Evolutionary conservation across 1,139 yeast species (phyloP).

Genomic region (Pichiaceae sp.): DNA sequence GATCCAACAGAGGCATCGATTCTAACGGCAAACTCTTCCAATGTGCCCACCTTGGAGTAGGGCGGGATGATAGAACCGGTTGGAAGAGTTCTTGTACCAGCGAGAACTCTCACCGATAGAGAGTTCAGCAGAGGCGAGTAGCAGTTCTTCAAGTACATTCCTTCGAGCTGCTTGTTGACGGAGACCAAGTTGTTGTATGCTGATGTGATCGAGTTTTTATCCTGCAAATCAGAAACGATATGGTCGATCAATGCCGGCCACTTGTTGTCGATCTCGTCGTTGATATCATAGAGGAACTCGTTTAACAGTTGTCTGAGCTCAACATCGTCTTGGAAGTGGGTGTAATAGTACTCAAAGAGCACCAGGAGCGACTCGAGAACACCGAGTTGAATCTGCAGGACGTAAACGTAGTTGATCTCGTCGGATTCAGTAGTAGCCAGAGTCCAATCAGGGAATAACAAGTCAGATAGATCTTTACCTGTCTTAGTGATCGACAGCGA

Average conservation of each 20-base stretch:
- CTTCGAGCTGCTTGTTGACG: conserved; percentile 62
- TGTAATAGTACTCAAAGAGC: conserved; percentile 65
- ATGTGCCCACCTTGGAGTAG: conserved; percentile 28
- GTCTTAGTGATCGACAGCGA: conserved; percentile 35
- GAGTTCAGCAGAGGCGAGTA: conserved; percentile 55
- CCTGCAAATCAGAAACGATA: conserved; percentile 18
- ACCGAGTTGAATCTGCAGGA: conserved; percentile 72
- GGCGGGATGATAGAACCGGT: conserved; percentile 18
- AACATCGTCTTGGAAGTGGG: conserved; percentile 67
- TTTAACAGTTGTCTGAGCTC: conserved; percentile 53
- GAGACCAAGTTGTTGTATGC: conserved; percentile 15
- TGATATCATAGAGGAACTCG: conserved; percentile 59
- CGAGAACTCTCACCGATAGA: conserved; percentile 15
- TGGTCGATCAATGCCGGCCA: conserved; percentile 54
- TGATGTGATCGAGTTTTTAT: conserved; percentile 6
- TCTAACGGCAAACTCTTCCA: conserved; percentile 53
- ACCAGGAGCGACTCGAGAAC: conserved; percentile 69
- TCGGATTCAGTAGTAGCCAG: conserved; percentile 16
- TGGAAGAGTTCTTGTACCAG: conserved; percentile 18
- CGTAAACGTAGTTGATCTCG: conserved; percentile 42
- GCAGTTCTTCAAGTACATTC: conserved; percentile 66
- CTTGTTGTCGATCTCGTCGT: conserved; percentile 55
- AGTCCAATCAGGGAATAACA: conserved; percentile 49
- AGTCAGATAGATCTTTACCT: not conserved
- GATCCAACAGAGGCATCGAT: conserved; percentile 58